Conservation (phyloP, 2,329 filamentous ascomycete genomes). For the Xylariaceae sp. region DNA sequence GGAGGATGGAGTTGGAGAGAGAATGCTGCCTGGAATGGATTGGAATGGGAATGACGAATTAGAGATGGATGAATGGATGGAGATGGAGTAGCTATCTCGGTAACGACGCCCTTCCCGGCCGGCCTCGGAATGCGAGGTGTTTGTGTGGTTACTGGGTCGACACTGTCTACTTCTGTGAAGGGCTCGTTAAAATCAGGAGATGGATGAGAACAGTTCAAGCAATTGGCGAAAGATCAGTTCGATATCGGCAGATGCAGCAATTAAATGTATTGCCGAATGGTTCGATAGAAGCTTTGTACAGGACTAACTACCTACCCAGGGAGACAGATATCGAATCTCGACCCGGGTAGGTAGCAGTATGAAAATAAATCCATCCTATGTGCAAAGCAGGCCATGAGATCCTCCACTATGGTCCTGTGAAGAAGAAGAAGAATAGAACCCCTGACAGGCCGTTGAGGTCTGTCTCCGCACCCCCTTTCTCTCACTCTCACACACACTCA, state of each 20-base stretch:
- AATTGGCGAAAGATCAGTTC: too few species aligned
- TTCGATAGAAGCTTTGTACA: neutral
- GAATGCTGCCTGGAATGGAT: too few species aligned
- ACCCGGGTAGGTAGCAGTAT: neutral
- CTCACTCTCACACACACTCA: neutral
- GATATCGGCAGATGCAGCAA: neutral
- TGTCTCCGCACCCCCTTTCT: conserved; percentile 4
- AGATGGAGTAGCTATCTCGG: too few species aligned
- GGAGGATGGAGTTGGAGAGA: too few species aligned
- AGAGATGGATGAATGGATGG: too few species aligned
- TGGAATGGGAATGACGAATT: too few species aligned
- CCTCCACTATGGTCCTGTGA: neutral
- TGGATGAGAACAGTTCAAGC: too few species aligned
- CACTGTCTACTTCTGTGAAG: too few species aligned
- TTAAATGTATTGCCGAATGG: conserved; percentile 1
- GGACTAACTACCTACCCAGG: neutral
- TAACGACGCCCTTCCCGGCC: too few species aligned
- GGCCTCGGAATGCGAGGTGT: too few species aligned
- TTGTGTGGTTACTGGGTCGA: too few species aligned
- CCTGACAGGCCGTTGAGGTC: conserved; percentile 23
- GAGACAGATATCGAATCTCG: neutral
- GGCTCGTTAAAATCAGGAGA: neutral
- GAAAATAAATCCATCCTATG: neutral
- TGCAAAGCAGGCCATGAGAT: neutral
- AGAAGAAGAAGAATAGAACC: neutral